phyloP scores from a whole-genome alignment of 495 filamentous ascomycete genomes.

The Hypoxylon fuscum region DNA sequence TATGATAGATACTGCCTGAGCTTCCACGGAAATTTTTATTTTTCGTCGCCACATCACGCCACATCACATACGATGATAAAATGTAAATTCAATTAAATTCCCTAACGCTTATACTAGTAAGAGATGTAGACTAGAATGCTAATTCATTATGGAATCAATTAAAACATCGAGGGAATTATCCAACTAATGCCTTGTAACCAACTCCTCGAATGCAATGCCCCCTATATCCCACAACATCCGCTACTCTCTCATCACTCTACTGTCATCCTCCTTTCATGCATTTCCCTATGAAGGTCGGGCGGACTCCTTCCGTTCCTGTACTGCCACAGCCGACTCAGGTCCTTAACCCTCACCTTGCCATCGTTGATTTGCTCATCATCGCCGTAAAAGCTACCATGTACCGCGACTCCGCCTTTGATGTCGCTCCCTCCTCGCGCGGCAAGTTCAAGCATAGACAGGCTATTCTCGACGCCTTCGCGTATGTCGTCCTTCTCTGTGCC shows the following conservation, averaged over 20 bases:
- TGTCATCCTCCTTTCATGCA: slow-evolving; percentile 33
- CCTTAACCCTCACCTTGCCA: slow-evolving; percentile 63
- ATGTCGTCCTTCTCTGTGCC: slow-evolving; percentile 49
- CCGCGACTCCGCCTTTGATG: slow-evolving; percentile 44
- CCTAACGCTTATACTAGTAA: no score
- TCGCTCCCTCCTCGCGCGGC: slow-evolving; percentile 25
- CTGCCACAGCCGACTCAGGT: slow-evolving; percentile 76
- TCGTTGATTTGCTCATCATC: slow-evolving; percentile 27
- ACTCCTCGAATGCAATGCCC: no score
- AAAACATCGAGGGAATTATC: no score
- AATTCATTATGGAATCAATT: no score
- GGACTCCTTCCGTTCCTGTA: slow-evolving; percentile 76
- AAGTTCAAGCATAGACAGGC: slow-evolving; percentile 40
- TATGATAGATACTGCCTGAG: no score
- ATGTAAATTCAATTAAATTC: no score
- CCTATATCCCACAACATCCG: no score
- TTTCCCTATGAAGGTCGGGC: slow-evolving; percentile 42
- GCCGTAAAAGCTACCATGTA: slow-evolving; percentile 43
- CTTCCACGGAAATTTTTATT: no score
- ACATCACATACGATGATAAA: no score
- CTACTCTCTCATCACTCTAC: slow-evolving; percentile 12
- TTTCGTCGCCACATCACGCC: no score
- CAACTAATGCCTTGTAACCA: no score
- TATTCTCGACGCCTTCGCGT: slow-evolving; percentile 52
- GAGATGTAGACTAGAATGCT: no score